A percentile compares a stretch with the other conserved stretches of the same genome.
These are phyloP conservation scores for Penicillium lividum DNA, from an alignment of 495 filamentous ascomycete genomes.

Conservation along the genomic window DNA sequence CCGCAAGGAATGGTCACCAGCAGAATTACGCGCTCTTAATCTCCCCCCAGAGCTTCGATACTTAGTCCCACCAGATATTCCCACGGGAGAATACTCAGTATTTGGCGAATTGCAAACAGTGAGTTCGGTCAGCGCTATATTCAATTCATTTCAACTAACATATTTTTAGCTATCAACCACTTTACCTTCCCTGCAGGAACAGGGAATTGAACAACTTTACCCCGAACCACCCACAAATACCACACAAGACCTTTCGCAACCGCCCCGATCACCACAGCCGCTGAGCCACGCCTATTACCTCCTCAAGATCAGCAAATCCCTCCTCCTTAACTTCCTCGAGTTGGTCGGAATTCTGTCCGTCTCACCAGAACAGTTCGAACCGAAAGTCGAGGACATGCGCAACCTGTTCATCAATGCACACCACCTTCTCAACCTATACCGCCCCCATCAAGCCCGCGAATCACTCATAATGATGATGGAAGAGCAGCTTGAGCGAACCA, in stretches of 20 bases:
- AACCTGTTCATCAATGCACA: conserved; percentile 86
- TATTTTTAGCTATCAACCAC: conserved; percentile 53
- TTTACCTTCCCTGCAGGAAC: conserved; percentile 66
- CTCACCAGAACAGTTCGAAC: conserved; percentile 58
- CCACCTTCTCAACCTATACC: conserved; percentile 88
- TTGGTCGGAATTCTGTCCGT: conserved; percentile 69
- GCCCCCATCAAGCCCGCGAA: conserved; percentile 93
- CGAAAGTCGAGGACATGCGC: conserved; percentile 74
- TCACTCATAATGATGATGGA: conserved; percentile 91
- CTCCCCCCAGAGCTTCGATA: conserved; percentile 73
- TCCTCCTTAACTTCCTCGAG: conserved; percentile 83
- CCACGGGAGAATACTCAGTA: conserved; percentile 69
- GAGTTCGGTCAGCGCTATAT: conserved; percentile 12
- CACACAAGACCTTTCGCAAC: conserved; percentile 37
- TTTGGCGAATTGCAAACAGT: conserved; percentile 73
- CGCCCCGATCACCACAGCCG: conserved; percentile 35
- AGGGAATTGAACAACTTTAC: conserved; percentile 70
- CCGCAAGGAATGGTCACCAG: conserved; percentile 37
- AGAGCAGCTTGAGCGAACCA: conserved; percentile 71
- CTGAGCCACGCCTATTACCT: conserved; percentile 75
- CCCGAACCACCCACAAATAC: conserved; percentile 46
- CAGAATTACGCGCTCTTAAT: conserved; percentile 56
- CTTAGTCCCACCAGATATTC: conserved; percentile 78
- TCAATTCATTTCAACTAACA: conserved; percentile 4
- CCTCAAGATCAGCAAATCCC: conserved; percentile 73